Evolutionary conservation across 225 moss, liverwort and hornwort genomes (phyloP).

Genomic region (Physcomitrium patens): DNA sequence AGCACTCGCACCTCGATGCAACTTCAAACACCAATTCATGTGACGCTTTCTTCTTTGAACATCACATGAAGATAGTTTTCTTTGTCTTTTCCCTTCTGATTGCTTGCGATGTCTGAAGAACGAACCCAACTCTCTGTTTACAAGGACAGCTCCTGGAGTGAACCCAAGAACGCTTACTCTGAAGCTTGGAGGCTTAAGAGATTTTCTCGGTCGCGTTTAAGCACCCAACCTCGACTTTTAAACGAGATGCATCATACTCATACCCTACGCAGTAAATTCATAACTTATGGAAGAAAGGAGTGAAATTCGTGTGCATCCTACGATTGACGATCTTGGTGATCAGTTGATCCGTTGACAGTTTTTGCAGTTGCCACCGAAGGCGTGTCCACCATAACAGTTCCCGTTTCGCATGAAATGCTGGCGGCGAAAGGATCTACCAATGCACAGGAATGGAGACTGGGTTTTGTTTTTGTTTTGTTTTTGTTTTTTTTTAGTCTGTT

Average conservation of each 20-base stretch:
- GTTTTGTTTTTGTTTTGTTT: too few species aligned
- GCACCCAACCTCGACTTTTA: too few species aligned
- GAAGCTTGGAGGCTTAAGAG: too few species aligned
- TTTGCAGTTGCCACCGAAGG: conserved; percentile 29
- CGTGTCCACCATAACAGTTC: conserved; percentile 27
- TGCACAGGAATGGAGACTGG: too few species aligned
- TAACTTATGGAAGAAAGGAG: too few species aligned
- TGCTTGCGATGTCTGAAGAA: background rate
- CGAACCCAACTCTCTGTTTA: background rate
- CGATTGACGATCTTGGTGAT: conserved; percentile 28
- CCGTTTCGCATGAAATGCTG: too few species aligned
- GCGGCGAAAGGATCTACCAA: too few species aligned
- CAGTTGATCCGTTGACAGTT: conserved; percentile 14
- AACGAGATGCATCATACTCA: too few species aligned
- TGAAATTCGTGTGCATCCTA: background rate
- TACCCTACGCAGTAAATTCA: background rate
- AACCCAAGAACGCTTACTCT: too few species aligned
- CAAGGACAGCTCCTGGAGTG: background rate
- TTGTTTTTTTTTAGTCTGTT: too few species aligned
- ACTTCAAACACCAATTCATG: background rate
- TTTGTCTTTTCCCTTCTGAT: background rate
- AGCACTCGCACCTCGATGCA: too few species aligned
- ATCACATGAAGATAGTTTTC: background rate
- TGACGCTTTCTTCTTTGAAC: conserved; percentile 2
- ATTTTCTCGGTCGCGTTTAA: too few species aligned